Evolutionary conservation across 805 yeast genomes (phyloP), one percentile per base, ranked within the genome.

Genomic region (Grigorovia yakushimaensis): DNA sequence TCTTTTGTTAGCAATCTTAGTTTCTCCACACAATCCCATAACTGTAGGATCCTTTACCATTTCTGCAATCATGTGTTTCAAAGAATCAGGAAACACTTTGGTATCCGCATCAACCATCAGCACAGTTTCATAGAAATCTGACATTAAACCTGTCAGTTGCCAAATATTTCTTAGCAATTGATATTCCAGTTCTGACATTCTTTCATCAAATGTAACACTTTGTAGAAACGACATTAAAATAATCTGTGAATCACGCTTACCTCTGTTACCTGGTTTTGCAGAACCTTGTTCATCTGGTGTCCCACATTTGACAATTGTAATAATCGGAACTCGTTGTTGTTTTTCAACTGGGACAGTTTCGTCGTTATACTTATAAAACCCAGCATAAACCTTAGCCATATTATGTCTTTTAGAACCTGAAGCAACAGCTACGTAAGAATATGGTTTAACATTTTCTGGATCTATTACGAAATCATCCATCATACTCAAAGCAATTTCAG

Each of bases 41-140:
- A 88, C 73, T 53, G 71, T 71, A 0, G 96, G 94, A 61, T 88
- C 91, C 57, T 77, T 82, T 20, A 87, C 89, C 86, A 88, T 80
- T 57, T 84, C 86, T 0, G 94, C 95, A 53, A 77, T 74, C 96
- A 88, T 86, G 59, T 89, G 96, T 11, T 91, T 85, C 52, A 88
- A 57, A 5, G 91, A 81, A 62, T 89, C 96, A 0, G 95, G 94
- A 63, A 73, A 86, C 3, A 88, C 88, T 60, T 80, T 79, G 0
- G 96, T 88, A 68, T 88, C 97, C 5, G 97, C 97, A 69, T 88
- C 97, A 30, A 88, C 96, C 95, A 88, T 88, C 23, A 89, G 68
- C 39, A 86, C 81, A 35, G 82, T 70, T 62, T 88, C 96, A 65
- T 88, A 88, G 61, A 76, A 74, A 45, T 81, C 86, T 0, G 94